Evolutionary conservation across 108 stramenopile species (phyloP), one percentile per base, ranked within the genome.

Genomic region (Aureococcus anophagefferens): DNA sequence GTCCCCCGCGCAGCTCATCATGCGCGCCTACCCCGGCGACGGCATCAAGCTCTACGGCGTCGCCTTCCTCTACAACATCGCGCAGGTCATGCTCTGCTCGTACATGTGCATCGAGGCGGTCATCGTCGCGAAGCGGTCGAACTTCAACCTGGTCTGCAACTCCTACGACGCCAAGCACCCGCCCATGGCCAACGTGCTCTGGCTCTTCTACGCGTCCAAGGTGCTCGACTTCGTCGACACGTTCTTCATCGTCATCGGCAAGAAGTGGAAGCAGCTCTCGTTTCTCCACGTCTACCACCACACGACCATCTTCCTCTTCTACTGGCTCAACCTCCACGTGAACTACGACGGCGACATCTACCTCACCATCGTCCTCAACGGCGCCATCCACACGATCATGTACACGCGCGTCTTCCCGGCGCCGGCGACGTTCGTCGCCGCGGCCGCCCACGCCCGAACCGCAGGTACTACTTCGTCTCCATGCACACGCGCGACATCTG

Each of bases 251-350:
- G 93, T 99, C 63, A 70, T 93, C 63, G 92, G 93, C 62, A 97
- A 97, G 83, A 94, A 96, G 81, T 97, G 95, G 95, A 86, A 93
- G 71, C 96, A 97, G 84, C 91, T 99, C 66, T 89, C 89, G 30
- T 98, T 99, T 86, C 84, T 99, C 32, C 98, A 99, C 77, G 95
- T 98, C n/a, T 99, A 98, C 90, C 98, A 99, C 85, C 98, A 99
- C 86, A 84, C 85, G 75, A 95, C 91, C 81, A 99, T 99, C 76
- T 96, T 96, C 80, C 77, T 96, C 79, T 92, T 97, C 75, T 98
- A 96, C 83, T 97, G 98, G 96, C 78, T 97, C 75, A 97, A 95
- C 76, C 76, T 87, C 33, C 89, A 89, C 68, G 85, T 92, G 32
- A 81, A 86, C 70, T 96, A 95, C 75, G 95, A 97, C 76, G 94